These are phyloP conservation scores for Boletus holoroseus DNA, from an alignment of 1,284 basidiomycete genomes.

Conservation along the genomic window DNA sequence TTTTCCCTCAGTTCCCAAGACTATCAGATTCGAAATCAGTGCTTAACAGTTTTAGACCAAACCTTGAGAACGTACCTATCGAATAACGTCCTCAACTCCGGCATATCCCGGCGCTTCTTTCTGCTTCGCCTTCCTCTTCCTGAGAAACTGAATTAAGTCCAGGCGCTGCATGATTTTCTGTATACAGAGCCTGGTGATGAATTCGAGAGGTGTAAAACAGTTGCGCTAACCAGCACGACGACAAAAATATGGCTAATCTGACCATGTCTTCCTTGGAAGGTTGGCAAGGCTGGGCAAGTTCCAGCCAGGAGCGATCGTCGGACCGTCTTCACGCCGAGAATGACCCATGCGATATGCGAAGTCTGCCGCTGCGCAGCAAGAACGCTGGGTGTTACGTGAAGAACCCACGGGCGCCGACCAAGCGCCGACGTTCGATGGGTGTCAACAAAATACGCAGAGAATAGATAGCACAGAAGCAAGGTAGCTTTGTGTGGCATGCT, in stretches of 20 bases:
- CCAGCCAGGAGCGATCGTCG: conserved; percentile 62
- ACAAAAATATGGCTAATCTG: conserved; percentile 57
- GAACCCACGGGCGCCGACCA: conserved; percentile 69
- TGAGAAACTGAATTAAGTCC: conserved; percentile 68
- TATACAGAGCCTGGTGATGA: conserved; percentile 72
- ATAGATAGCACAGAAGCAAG: conserved; percentile 55
- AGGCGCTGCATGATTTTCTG: conserved; percentile 73
- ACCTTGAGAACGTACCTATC: conserved; percentile 45
- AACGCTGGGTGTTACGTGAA: conserved; percentile 81
- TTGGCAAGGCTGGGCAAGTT: conserved; percentile 33
- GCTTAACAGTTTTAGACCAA: neutral
- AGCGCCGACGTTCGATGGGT: conserved; percentile 72
- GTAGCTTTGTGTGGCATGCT: conserved; percentile 78
- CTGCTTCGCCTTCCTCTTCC: conserved; percentile 63
- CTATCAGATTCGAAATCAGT: conserved; percentile 33
- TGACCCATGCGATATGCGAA: conserved; percentile 62
- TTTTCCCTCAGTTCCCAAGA: conserved; percentile 72
- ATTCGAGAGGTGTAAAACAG: conserved; percentile 74
- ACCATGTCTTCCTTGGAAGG: conserved; percentile 33
- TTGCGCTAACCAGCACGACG: conserved; percentile 54
- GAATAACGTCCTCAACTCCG: conserved; percentile 79
- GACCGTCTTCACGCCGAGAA: conserved; percentile 59
- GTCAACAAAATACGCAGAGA: conserved; percentile 76
- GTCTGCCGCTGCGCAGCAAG: conserved; percentile 53
- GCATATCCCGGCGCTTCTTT: conserved; percentile 61